A percentile compares a stretch with the other conserved stretches of the same genome.
These are phyloP conservation scores for Lactarius indigo DNA, from an alignment of 768 basidiomycete species.

Conservation along the genomic window DNA sequence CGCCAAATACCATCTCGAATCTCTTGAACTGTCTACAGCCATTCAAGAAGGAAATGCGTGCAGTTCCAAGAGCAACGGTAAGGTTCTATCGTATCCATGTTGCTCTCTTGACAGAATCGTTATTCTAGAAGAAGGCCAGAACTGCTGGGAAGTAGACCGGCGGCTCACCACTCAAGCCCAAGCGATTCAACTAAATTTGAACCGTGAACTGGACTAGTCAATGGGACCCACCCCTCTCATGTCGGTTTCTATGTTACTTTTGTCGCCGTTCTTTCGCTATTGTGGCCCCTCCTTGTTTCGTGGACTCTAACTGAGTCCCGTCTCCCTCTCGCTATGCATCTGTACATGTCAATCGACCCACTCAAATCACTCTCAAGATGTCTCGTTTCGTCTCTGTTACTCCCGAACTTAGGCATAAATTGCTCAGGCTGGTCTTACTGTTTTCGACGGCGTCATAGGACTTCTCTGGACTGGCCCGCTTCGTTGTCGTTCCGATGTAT, in stretches of 20 bases:
- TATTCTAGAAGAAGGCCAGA: background rate
- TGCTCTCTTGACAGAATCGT: background rate
- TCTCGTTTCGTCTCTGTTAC: background rate
- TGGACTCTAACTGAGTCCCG: background rate
- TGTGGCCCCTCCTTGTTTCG: background rate
- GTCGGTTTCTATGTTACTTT: background rate
- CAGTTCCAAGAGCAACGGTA: background rate
- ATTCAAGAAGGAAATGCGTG: background rate
- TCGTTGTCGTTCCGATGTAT: background rate
- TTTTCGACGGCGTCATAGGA: background rate
- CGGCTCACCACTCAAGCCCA: background rate
- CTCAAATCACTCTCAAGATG: background rate
- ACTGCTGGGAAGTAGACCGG: background rate
- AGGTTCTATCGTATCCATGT: background rate
- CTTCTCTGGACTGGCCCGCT: background rate
- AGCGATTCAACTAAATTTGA: background rate
- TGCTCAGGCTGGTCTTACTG: background rate
- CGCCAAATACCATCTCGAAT: conserved; percentile 29
- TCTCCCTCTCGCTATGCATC: background rate
- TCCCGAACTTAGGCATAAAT: background rate
- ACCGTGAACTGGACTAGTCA: background rate
- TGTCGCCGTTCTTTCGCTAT: background rate
- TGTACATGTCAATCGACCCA: background rate
- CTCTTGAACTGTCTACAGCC: background rate
- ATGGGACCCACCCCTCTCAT: background rate